Evolutionary conservation across 2,329 filamentous ascomycete genomes (phyloP).

Genomic region (Chaetomiaceae sp.): DNA sequence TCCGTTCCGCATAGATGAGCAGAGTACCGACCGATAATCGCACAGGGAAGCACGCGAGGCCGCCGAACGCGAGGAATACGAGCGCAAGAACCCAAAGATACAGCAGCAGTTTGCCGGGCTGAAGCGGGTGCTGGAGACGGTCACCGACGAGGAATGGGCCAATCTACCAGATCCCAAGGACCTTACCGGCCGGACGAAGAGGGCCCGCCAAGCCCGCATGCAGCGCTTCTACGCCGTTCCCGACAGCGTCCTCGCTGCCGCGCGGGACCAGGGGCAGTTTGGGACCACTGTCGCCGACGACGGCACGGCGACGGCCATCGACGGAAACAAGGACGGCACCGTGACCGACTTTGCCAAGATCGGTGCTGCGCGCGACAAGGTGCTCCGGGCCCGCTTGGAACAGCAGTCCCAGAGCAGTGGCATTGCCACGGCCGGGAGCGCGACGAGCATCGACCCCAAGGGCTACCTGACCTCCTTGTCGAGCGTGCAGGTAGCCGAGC

Average conservation of each 20-base stretch:
- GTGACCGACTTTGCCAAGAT: slow-evolving; percentile 99
- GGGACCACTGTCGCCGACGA: slow-evolving; percentile 87
- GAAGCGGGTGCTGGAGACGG: slow-evolving; percentile 80
- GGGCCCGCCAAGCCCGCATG: slow-evolving; percentile 75
- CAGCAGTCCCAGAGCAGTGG: slow-evolving; percentile 71
- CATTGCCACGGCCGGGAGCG: slow-evolving; percentile 70
- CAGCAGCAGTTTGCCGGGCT: slow-evolving; percentile 96
- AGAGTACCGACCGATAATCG: slow-evolving; percentile 67
- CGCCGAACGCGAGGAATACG: slow-evolving; percentile 89
- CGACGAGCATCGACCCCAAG: slow-evolving; percentile 89
- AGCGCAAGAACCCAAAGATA: slow-evolving; percentile 96
- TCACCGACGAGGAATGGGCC: slow-evolving; percentile 95
- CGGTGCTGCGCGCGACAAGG: slow-evolving; percentile 91
- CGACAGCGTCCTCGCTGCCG: slow-evolving; percentile 88
- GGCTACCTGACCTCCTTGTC: slow-evolving; percentile 92
- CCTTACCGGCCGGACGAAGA: slow-evolving; percentile 87
- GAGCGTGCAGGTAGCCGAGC: slow-evolving; percentile 74
- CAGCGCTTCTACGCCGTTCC: slow-evolving; percentile 94
- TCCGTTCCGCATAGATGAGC: slow-evolving; percentile 60
- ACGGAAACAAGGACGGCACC: slow-evolving; percentile 66
- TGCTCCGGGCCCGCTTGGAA: slow-evolving; percentile 88
- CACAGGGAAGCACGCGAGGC: slow-evolving; percentile 88
- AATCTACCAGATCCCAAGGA: slow-evolving; percentile 94
- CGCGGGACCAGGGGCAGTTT: slow-evolving; percentile 73
- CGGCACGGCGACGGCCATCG: slow-evolving; percentile 45